These are phyloP conservation scores for Candida insectalens DNA, from an alignment of 805 yeast species.

Conservation along the genomic window DNA sequence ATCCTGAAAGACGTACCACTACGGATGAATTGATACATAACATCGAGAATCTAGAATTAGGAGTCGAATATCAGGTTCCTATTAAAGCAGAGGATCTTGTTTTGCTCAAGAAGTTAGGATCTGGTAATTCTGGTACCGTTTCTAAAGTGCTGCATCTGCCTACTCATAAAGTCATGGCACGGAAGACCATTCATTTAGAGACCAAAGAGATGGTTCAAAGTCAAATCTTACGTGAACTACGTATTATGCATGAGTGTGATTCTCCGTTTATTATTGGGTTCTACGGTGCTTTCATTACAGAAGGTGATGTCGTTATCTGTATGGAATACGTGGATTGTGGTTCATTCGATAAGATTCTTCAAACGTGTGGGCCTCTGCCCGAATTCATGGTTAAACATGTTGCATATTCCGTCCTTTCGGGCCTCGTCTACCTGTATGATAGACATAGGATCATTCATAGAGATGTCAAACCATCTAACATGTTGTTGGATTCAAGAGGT, in stretches of 20 bases:
- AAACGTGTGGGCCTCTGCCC: slow-evolving; percentile 52
- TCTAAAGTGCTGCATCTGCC: slow-evolving; percentile 84
- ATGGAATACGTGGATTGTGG: slow-evolving; percentile 97
- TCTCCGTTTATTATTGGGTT: slow-evolving; percentile 79
- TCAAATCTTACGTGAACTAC: slow-evolving; percentile 80
- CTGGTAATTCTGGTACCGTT: slow-evolving; percentile 93
- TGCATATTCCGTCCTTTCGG: slow-evolving; percentile 67
- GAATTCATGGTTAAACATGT: slow-evolving; percentile 64
- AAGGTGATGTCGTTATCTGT: slow-evolving; percentile 73
- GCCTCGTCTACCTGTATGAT: slow-evolving; percentile 72
- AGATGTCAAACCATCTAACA: slow-evolving; percentile 94
- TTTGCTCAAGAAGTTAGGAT: slow-evolving; percentile 68
- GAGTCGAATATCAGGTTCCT: slow-evolving; percentile 43
- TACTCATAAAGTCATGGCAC: slow-evolving; percentile 81
- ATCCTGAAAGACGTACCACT: slow-evolving; percentile 22
- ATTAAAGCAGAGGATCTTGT: slow-evolving; percentile 61
- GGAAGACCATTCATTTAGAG: slow-evolving; percentile 80
- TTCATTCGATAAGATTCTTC: slow-evolving; percentile 72
- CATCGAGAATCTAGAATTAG: slow-evolving; percentile 39
- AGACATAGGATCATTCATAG: slow-evolving; percentile 86
- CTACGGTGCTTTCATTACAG: slow-evolving; percentile 78
- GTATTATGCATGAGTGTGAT: slow-evolving; percentile 85
- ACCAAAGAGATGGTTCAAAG: slow-evolving; percentile 67
- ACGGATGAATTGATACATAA: slow-evolving; percentile 31
- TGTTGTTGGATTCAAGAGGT: slow-evolving; percentile 77